A percentile compares a stretch with the other conserved stretches of the same genome.
Evolutionary conservation across 805 yeast species (phyloP).

Genomic region (Wickerhamomyces mucosus): DNA sequence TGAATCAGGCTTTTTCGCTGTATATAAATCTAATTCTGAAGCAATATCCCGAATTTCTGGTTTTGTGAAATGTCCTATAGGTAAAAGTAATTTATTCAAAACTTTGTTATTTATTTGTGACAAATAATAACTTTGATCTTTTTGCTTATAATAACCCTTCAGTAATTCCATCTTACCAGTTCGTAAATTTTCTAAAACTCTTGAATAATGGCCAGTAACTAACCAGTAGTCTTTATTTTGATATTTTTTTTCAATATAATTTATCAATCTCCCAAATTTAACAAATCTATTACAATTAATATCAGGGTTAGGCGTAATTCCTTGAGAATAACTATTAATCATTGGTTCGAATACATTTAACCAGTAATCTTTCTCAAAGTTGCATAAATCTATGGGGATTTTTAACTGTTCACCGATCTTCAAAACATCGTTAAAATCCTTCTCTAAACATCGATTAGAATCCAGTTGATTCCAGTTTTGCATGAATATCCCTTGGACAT

Average conservation of each 20-base stretch:
- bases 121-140: conserved; percentile 89
- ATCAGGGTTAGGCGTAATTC: conserved; percentile 93
- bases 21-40: conserved; percentile 35
- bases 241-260: conserved; percentile 36
- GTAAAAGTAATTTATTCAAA: conserved; percentile 51
- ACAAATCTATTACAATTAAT: conserved; percentile 77
- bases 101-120: conserved; percentile 49
- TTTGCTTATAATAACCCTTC: conserved; percentile 46
- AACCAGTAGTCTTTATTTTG: conserved; percentile 56
- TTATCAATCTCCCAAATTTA: conserved; percentile 74
- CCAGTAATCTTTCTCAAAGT: conserved; percentile 92
- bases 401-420: conserved; percentile 47
- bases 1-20: conserved; percentile 82
- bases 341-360: conserved; percentile 85
- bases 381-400: conserved; percentile 67
- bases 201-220: conserved; percentile 80
- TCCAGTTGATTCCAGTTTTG: conserved; percentile 48
- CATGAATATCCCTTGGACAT: conserved; percentile 84
- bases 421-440: conserved; percentile 83
- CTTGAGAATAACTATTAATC: conserved; percentile 60
- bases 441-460: conserved; percentile 63
- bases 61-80: conserved; percentile 72
- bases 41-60: conserved; percentile 71
- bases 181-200: conserved; percentile 31
- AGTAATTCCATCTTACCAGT: conserved; percentile 36